These are phyloP conservation scores for Phytophthora tentaculata DNA, from an alignment of 352 stramenopile genomes.

Conservation along the genomic window DNA sequence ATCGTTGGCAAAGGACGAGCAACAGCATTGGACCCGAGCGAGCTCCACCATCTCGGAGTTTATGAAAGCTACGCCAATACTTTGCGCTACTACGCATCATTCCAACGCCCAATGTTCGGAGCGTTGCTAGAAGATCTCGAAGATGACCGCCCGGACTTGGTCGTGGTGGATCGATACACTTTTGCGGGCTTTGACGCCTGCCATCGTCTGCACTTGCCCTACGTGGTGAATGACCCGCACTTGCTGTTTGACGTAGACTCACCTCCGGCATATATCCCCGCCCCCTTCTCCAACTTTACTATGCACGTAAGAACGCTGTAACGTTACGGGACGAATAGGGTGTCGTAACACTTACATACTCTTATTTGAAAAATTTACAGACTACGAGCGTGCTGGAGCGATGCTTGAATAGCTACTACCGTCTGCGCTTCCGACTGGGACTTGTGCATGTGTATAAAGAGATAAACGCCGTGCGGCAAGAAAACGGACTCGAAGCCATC, in stretches of 20 bases:
- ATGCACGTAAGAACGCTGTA: conserved; percentile 63
- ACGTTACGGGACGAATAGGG: background rate
- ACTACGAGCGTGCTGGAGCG: conserved; percentile 76
- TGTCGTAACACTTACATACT: too few relatives aligned
- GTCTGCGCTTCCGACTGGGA: conserved; percentile 73
- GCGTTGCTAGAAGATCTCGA: conserved; percentile 66
- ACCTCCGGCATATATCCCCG: conserved; percentile 76
- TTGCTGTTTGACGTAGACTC: conserved; percentile 88
- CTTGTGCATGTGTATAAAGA: conserved; percentile 69
- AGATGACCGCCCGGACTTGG: conserved; percentile 67
- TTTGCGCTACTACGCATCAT: conserved; percentile 79
- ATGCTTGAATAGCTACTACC: conserved; percentile 81
- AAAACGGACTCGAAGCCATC: conserved; percentile 57
- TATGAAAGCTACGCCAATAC: conserved; percentile 75
- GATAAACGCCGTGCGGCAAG: conserved; percentile 62
- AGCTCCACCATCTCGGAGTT: conserved; percentile 47
- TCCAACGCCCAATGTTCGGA: conserved; percentile 78
- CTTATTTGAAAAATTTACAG: conserved; percentile 34
- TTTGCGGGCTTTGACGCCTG: conserved; percentile 81
- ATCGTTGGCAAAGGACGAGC: conserved; percentile 53
- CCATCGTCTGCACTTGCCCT: conserved; percentile 70
- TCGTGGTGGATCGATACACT: conserved; percentile 83
- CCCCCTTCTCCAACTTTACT: conserved; percentile 84
- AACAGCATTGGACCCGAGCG: conserved; percentile 33
- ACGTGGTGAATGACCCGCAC: conserved; percentile 83